Evolutionary conservation across 208 protist species (phyloP).

Genomic region (Leishmania mexicana): DNA sequence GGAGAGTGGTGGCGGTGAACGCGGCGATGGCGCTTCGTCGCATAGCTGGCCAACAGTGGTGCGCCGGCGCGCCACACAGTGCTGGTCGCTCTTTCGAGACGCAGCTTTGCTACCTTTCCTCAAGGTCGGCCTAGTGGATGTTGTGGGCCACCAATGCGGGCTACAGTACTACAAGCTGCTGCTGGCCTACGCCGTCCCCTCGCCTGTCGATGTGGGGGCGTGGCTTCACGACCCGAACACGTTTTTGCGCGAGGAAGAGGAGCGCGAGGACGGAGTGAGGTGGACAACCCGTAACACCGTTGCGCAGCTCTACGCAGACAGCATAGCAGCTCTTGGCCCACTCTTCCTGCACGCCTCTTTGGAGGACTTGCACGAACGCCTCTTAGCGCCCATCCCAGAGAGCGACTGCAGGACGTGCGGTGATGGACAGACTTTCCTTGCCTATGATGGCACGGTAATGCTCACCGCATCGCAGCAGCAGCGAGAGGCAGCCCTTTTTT

Average conservation of each 20-base stretch:
- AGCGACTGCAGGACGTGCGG: neutral
- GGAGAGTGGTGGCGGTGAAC: neutral
- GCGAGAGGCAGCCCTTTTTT: constrained; percentile 59
- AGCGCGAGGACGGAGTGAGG: constrained; percentile 49
- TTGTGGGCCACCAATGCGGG: constrained; percentile 26
- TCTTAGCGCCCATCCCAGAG: constrained; percentile 16
- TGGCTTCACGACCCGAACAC: constrained; percentile 42
- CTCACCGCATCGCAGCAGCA: constrained; percentile 17
- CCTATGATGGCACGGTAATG: neutral
- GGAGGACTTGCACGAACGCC: constrained; percentile 33
- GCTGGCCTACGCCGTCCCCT: constrained; percentile 37
- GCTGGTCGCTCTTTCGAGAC: constrained; percentile 31
- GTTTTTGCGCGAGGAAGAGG: constrained; percentile 63
- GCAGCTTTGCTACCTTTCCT: constrained; percentile 23
- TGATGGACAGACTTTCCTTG: neutral
- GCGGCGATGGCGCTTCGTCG: neutral
- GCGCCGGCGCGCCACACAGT: constrained; percentile 25
- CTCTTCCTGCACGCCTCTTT: constrained; percentile 47
- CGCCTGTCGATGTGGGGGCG: constrained; percentile 22
- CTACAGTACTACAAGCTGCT: constrained; percentile 40
- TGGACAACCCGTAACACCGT: constrained; percentile 51
- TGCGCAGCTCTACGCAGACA: constrained; percentile 31
- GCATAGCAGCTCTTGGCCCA: constrained; percentile 38
- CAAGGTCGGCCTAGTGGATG: constrained; percentile 20
- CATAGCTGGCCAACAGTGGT: constrained; percentile 12